Evolutionary conservation across 305 asterid genomes (phyloP), one percentile per base, ranked within the genome.

Genomic region (Fraxinus greggii): DNA sequence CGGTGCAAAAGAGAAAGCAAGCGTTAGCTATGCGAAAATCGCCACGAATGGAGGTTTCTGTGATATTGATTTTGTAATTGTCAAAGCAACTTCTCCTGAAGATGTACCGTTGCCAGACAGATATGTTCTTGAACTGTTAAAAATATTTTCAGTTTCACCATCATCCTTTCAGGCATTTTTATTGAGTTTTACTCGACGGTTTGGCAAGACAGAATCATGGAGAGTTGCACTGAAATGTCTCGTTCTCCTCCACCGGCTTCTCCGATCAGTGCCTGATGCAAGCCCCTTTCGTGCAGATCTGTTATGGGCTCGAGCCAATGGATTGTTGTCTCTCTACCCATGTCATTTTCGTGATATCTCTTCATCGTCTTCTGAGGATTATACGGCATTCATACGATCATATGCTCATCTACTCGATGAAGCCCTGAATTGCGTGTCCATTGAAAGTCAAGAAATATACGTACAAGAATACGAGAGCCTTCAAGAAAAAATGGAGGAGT

Each of bases 141-240:
- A 89, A 73, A 86, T 88, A 2, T 90, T 94, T 80, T 80, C 90
- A 72, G 83, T 92, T 78, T 92, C 95, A 0, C 88, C 92, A 0
- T 51, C 92, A 15, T 89, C 92, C 0, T 76, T 29, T 67, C 83
- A 88, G 1, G 74, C 88, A 4, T 94, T 94, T 31, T 80, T 90
- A 42, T 61, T 86, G 15, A 82, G 83, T 84, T 89, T 94, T 54
- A 75, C 86, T 17, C 82, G 87, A 1, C 85, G 97, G 7, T 88
- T 92, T 24, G 79, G 80, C 54, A 86, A 73, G 79, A 94, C 98
- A 3, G 76, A 35, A 1, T 89, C 93, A 1, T 92, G 97, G 97
- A 73, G 90, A 40, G 97, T 90, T 0, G 97, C 97, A 5, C 86
- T 94, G 7, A 94, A 92, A 85, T 94, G 97, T 12, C 87, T 92